Base-by-base conservation (phyloP, 2,329 filamentous ascomycete genomes). In the Daldinia sp. region DNA sequence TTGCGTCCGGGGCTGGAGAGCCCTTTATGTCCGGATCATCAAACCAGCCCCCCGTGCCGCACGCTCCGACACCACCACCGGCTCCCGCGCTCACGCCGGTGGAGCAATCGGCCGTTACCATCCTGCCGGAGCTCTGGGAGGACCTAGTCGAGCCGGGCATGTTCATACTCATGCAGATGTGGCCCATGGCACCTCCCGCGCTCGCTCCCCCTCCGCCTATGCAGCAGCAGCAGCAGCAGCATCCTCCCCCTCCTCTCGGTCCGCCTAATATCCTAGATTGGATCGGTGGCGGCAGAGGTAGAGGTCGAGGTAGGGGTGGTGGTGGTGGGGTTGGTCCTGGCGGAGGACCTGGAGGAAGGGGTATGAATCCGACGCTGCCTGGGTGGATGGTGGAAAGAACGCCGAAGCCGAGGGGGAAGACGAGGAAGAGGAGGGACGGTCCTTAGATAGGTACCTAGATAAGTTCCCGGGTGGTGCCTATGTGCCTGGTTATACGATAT, bases 151-250 rank as follows among this genome's bases (percentile, higher is more conserved):
- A 88, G 72, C 87, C 86, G 0, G 86, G 75, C 4, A 76, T 86
- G 85, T 79, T 80, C 6, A 82, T 88, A 64, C 85, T 82, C 3
- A 87, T 88, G 85, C 84, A 86, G 71, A 85, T 88, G 83, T 88
- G 86, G 86, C 86, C 86, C 5, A 82, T 87, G 72, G 66, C 65
- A 13, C 63, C 66, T 35, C 65, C 62, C 6, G 28, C 65, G 1
- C 61, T 60, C 26, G 6, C 30, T 33, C 68, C 70, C 0, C 51
- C 53, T 13, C 72, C 67, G 1, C 68, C 58, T n/a, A 65, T 39
- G 6, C 60, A 61, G n/a, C 33, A 35, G 5, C 33, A 4, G 3
- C 30, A 33, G 6, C 30, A 35, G 7, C 33, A 35, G 7, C 65
- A 37, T 6, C 65, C 30, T n/a, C 15, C 46, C 18, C 35, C 12